Evolutionary conservation across 208 protist species (phyloP), one percentile per base, ranked within the genome.

Genomic region (Leishmania turanica): DNA sequence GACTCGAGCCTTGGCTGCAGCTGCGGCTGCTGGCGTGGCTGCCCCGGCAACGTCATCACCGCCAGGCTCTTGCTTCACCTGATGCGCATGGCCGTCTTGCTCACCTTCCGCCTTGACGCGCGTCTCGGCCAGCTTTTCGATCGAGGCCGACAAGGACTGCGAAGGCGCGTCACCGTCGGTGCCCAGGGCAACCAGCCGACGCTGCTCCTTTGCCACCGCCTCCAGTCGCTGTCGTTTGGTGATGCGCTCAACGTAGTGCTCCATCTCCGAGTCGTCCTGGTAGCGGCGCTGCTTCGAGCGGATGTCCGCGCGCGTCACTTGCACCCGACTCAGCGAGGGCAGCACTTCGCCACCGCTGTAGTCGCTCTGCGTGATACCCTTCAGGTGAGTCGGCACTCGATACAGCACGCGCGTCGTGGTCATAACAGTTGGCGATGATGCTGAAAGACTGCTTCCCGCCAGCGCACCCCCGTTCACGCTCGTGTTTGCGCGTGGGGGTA

Each of bases 321-420:
- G 84, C 64, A 96, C 92, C n/a, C 90, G 90, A 65, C 80, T 81
- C 31, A 94, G 78, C 51, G 90, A 93, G 9, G 92, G 92, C 54
- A 96, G 84, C 56, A 96, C 81, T 42, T 87, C 80, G 40, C 92
- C 92, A 54, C 90, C 89, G 70, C 84, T 80, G 80, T 96, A 96
- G n/a, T 87, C 86, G 62, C 68, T 82, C 54, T 54, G 76, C 27
- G 87, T 91, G 62, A 87, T 62, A 9, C 84, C 85, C 45, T 78
- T 78, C n/a, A 88, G 86, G 68, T 79, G 78, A 8, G 9, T 31
- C 31, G 79, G 86, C 6, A 58, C 62, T 24, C 77, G 77, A 65
- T 82, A 82, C 3, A 85, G 31, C 77, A 85, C 82, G 27, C 79
- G 79, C 21, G 58, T 81, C 45, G 78, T 51, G 27, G 78, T 73